These are phyloP conservation scores for Holtermanniella nyarrowii DNA, from an alignment of 768 basidiomycete genomes.

Conservation along the genomic window DNA sequence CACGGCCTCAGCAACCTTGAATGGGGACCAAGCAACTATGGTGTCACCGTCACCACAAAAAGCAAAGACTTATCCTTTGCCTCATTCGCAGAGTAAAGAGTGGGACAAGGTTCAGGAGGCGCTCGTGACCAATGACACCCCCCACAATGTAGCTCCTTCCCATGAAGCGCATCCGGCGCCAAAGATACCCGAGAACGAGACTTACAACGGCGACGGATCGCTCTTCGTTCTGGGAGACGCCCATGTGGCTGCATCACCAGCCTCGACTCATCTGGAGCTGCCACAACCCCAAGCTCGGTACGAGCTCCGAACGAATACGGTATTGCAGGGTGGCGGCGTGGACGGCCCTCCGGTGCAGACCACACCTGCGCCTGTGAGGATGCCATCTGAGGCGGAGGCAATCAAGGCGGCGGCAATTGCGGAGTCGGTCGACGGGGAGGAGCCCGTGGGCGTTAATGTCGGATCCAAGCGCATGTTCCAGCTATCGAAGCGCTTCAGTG, in stretches of 20 bases:
- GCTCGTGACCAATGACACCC: not conserved
- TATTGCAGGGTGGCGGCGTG: not conserved
- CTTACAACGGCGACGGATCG: too few species aligned
- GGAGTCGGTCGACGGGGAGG: not conserved
- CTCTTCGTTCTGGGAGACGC: not conserved
- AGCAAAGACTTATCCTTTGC: slow-evolving; percentile 15
- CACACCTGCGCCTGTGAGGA: not conserved
- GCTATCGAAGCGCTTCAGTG: slow-evolving; percentile 40
- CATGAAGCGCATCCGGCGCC: not conserved
- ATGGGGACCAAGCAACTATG: not conserved
- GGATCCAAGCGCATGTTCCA: slow-evolving; percentile 35
- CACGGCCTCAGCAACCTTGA: slow-evolving; percentile 20
- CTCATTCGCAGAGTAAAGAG: not conserved
- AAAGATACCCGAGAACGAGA: not conserved
- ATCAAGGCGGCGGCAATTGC: too few species aligned
- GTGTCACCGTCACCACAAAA: slow-evolving; percentile 6
- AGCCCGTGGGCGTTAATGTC: not conserved
- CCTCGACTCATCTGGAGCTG: not conserved
- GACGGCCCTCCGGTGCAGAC: too few species aligned
- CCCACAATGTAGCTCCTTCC: not conserved
- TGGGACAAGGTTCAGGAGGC: slow-evolving; percentile 1
- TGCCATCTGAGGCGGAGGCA: slow-evolving; percentile 5
- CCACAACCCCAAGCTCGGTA: too few species aligned
- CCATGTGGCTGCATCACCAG: not conserved
- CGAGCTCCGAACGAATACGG: not conserved